phyloP scores from a whole-genome alignment of 1,284 basidiomycete species.

The Malassezia psittaci region DNA sequence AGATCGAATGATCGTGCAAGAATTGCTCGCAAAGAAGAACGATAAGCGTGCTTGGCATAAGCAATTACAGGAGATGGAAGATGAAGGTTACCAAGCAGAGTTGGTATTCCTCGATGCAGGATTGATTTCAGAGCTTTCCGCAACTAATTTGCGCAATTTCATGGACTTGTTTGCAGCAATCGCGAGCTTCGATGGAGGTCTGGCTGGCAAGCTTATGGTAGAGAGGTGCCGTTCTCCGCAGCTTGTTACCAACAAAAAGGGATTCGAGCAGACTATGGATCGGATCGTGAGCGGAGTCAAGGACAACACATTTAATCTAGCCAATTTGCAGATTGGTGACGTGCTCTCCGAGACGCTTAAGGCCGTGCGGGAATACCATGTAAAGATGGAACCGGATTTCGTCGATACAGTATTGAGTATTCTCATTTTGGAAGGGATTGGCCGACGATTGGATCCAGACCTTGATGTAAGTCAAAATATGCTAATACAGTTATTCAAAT shows the following conservation, averaged over 20 bases:
- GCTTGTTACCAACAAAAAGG: slow-evolving; percentile 78
- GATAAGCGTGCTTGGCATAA: slow-evolving; percentile 60
- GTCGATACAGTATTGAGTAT: slow-evolving; percentile 95
- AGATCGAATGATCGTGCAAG: slow-evolving; percentile 57
- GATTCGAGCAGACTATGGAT: slow-evolving; percentile 93
- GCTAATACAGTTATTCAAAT: slow-evolving; percentile 29
- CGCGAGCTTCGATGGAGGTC: slow-evolving; percentile 91
- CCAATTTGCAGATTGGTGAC: slow-evolving; percentile 89
- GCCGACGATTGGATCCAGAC: slow-evolving; percentile 78
- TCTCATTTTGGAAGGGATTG: slow-evolving; percentile 87
- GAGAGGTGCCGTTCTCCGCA: slow-evolving; percentile 87
- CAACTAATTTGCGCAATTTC: slow-evolving; percentile 76
- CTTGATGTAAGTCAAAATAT: slow-evolving; percentile 65
- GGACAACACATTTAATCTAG: slow-evolving; percentile 88
- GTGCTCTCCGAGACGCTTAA: slow-evolving; percentile 76
- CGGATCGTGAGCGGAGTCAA: slow-evolving; percentile 86
- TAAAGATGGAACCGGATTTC: slow-evolving; percentile 98
- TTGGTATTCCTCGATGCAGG: slow-evolving; percentile 94
- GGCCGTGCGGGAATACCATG: slow-evolving; percentile 83
- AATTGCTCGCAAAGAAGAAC: slow-evolving; percentile 56
- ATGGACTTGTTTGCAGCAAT: slow-evolving; percentile 91
- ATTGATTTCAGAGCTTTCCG: slow-evolving; percentile 74
- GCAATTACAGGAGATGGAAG: slow-evolving; percentile 59
- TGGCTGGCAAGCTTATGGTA: slow-evolving; percentile 87
- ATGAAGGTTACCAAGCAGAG: slow-evolving; percentile 77